Conservation (phyloP, 805 yeast species). For the Candida sithepensis region DNA sequence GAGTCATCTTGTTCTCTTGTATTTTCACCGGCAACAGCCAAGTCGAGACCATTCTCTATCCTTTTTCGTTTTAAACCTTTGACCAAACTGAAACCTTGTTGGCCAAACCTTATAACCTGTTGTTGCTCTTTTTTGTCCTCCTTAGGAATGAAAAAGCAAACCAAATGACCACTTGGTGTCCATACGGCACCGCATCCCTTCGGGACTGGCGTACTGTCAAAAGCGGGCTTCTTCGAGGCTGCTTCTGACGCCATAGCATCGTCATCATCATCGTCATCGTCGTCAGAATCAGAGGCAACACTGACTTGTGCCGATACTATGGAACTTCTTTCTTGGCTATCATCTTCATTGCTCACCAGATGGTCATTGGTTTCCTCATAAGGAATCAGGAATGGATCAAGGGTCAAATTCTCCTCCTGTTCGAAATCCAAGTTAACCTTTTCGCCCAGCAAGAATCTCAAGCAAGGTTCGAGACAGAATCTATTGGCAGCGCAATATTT, state of each 20-base stretch:
- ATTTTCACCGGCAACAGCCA: slow-evolving; percentile 12
- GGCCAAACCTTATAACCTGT: slow-evolving; percentile 46
- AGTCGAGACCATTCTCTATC: slow-evolving; percentile 20
- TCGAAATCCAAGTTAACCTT: slow-evolving; percentile 46
- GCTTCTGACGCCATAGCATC: slow-evolving; percentile 14
- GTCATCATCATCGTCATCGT: slow-evolving; percentile 23
- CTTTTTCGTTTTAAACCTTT: slow-evolving; percentile 28
- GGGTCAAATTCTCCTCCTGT: slow-evolving; percentile 23
- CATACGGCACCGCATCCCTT: slow-evolving; percentile 92
- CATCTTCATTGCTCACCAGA: slow-evolving; percentile 15
- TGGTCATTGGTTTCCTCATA: slow-evolving; percentile 27
- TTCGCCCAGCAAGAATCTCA: slow-evolving; percentile 80
- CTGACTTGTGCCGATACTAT: slow-evolving; percentile 12
- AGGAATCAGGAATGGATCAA: slow-evolving; percentile 30
- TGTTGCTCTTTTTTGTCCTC: slow-evolving; percentile 38
- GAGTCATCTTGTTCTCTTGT: slow-evolving; percentile 26
- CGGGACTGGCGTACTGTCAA: slow-evolving; percentile 86
- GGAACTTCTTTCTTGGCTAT: slow-evolving; percentile 19
- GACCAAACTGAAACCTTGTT: slow-evolving; percentile 47
- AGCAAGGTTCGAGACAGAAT: slow-evolving; percentile 77
- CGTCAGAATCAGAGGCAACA: slow-evolving; percentile 19
- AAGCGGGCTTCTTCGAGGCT: slow-evolving; percentile 28
- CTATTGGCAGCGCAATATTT: slow-evolving; percentile 53
- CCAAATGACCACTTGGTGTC: slow-evolving; percentile 73
- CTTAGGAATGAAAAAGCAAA: slow-evolving; percentile 75